Conservation (phyloP, 176 grass and related monocot species). For the Phoenix roebelenii region DNA sequence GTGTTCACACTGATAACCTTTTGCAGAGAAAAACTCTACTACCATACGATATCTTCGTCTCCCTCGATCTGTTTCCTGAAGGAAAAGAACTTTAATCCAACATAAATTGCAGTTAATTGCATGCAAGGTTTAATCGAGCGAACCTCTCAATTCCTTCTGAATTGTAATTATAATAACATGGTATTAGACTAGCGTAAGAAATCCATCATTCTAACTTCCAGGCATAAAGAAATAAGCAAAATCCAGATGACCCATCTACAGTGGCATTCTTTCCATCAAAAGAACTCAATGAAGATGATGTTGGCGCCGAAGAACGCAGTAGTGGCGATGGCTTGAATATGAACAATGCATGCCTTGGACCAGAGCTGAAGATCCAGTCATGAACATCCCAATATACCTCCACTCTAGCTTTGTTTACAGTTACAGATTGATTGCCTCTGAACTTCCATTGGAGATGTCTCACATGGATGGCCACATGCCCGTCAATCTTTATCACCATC, state of each 20-base stretch:
- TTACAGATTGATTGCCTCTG: slow-evolving; percentile 61
- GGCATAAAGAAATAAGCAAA: slow-evolving; percentile 71
- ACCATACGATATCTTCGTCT: no score
- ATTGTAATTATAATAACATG: no score
- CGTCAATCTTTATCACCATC: slow-evolving; percentile 69
- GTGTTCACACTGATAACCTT: no score
- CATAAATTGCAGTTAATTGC: no score
- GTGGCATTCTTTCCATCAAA: not conserved
- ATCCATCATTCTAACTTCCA: slow-evolving; percentile 64
- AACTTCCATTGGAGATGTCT: slow-evolving; percentile 96
- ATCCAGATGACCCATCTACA: slow-evolving; percentile 10
- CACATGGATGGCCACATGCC: slow-evolving; percentile 55
- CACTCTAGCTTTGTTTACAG: slow-evolving; percentile 56
- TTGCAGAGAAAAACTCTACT: no score
- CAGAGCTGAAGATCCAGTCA: slow-evolving; percentile 80
- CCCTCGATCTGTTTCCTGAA: no score
- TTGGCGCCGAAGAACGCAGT: no score
- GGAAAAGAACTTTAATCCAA: no score
- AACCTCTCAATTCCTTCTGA: no score
- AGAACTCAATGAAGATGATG: slow-evolving; percentile 4
- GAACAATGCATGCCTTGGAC: slow-evolving; percentile 58
- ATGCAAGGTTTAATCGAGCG: no score
- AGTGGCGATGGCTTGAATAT: slow-evolving; percentile 41
- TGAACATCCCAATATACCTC: slow-evolving; percentile 93
- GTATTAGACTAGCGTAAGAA: no score